Conservation (phyloP, 257 asterid species). For the Primulina tabacum region DNA sequence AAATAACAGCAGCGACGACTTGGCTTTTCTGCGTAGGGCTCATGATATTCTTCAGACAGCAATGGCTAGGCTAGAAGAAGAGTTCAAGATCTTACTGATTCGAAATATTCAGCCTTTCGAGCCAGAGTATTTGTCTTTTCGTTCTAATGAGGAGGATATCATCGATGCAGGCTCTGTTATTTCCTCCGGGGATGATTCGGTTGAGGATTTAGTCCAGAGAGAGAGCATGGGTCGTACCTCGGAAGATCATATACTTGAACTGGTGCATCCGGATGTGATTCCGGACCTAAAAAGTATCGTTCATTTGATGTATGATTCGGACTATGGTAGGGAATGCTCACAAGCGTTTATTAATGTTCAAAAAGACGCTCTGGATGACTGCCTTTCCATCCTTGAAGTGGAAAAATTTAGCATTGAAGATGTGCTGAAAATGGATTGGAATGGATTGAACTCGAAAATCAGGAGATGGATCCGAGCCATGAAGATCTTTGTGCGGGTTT, state of each 20-base stretch:
- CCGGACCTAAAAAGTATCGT: constrained; percentile 67
- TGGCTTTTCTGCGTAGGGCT: constrained; percentile 42
- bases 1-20: constrained; percentile 32
- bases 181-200: constrained; percentile 80
- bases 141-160: constrained; percentile 73
- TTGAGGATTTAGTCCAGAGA: constrained; percentile 60
- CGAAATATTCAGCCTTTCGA: constrained; percentile 80
- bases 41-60: constrained; percentile 77
- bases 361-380: constrained; percentile 85
- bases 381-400: constrained; percentile 71
- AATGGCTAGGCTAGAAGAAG: constrained; percentile 88
- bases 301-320: constrained; percentile 66
- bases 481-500: constrained; percentile 75
- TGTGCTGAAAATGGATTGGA: constrained; percentile 89
- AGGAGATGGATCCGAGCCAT: constrained; percentile 88
- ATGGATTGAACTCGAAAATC: constrained; percentile 61
- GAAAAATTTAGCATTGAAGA: constrained; percentile 85
- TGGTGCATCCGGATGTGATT: constrained; percentile 62
- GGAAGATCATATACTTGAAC: constrained; percentile 61
- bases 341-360: constrained; percentile 65
- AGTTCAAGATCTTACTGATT: constrained; percentile 73
- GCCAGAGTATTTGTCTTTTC: constrained; percentile 84
- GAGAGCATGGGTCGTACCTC: constrained; percentile 67
- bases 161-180: constrained; percentile 59
- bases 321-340: constrained; percentile 77